Evolutionary conservation across 106 monocot species (phyloP), one percentile per base, ranked within the genome.

Genomic region (Alisma plantagoaquatica): DNA sequence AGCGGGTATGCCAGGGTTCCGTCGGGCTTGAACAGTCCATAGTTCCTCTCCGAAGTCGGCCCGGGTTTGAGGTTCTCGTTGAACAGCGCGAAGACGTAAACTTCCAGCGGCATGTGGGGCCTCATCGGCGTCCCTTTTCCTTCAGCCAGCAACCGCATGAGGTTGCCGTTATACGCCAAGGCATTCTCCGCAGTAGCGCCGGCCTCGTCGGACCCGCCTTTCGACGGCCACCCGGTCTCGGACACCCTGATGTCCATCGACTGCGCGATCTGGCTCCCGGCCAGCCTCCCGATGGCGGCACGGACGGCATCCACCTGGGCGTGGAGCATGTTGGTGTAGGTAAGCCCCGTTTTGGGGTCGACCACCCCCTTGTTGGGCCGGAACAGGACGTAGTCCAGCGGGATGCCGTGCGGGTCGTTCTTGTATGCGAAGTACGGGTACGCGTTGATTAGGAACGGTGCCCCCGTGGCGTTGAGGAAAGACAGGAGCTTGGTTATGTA

Each of bases 141-240:
- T 50, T 58, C 31, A 35, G 21, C 35, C 41, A 41, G 49, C 50
- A 68, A 9, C 50, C 42, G 27, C 0, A 51, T 41, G 16, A 68
- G 22, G 19, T 68, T 68, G n/a, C 57, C 51, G 50, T 68, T 68
- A 23, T 68, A 68, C 57, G 27, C 51, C 51, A 18, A 24, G 27
- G 69, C 69, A 33, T 69, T 69, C 51, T 69, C 69, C 53, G 21
- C 31, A 43, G 69, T 60, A 29, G 69, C 69, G 7, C 69, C 69
- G 15, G 42, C n/a, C 43, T 69, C 69, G 35, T 50, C 30, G 16
- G 6, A 11, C 53, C 61, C 69, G 1, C 69, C 69, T 16, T 61
- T 53, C 31, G 69, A 69, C 6, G 69, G 69, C 69, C 69, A 69
- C 19, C 61, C 69, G 14, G 69, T 69, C 69, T 69, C 69, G 25